A percentile compares a stretch with the other conserved stretches of the same genome.
These are phyloP conservation scores for Microsporum canis DNA, from an alignment of 2,329 filamentous ascomycete species.

Conservation along the genomic window DNA sequence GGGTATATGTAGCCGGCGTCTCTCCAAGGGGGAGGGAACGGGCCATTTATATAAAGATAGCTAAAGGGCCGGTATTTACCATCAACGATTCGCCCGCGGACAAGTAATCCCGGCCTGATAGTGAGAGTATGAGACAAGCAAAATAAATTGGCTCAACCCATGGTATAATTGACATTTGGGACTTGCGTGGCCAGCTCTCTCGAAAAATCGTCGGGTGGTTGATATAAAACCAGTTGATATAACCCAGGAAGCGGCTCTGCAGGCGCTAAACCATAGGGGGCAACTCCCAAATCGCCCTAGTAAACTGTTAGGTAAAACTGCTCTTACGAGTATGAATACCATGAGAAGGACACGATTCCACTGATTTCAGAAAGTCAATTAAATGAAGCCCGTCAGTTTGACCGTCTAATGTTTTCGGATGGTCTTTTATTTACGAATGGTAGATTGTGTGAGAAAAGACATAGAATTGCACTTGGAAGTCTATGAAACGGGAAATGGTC, in stretches of 20 bases:
- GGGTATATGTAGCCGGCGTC: background rate
- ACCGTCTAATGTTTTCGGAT: background rate
- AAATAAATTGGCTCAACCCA: background rate
- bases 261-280: background rate
- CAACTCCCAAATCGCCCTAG: background rate
- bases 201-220: background rate
- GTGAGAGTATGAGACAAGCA: background rate
- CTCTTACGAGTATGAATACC: background rate
- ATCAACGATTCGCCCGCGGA: background rate
- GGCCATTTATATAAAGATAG: background rate
- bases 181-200: background rate
- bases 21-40: background rate
- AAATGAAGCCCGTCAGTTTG: background rate
- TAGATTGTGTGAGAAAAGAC: background rate
- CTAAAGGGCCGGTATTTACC: background rate
- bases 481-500: background rate
- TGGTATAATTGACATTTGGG: background rate
- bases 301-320: background rate
- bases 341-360: background rate
- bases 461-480: too few relatives aligned
- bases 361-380: background rate
- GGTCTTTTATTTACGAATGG: background rate
- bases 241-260: conserved; percentile 3
- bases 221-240: background rate
- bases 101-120: background rate